These are phyloP conservation scores for Metschnikowia proteae DNA, from an alignment of 805 yeast genomes.

Conservation along the genomic window DNA sequence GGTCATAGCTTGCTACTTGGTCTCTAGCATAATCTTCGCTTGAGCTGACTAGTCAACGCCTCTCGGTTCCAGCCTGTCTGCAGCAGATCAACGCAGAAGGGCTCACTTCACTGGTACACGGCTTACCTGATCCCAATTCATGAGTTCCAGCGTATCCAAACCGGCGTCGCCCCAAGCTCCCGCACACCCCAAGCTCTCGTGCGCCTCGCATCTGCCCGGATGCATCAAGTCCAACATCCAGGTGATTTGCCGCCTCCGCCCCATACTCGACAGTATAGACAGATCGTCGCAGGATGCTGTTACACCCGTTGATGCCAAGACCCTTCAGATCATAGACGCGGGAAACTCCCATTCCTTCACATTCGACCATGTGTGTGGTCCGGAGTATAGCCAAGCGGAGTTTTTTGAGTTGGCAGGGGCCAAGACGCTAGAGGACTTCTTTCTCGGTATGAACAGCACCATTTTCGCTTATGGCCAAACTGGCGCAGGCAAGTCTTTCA, in stretches of 20 bases:
- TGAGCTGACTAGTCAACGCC: neutral
- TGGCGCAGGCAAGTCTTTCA: slow-evolving; percentile 71
- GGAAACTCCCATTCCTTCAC: slow-evolving; percentile 41
- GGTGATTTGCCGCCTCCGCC: slow-evolving; percentile 73
- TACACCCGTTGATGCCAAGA: slow-evolving; percentile 20
- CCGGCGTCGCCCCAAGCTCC: slow-evolving; percentile 8
- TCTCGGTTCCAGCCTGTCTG: neutral
- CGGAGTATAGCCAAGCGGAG: slow-evolving; percentile 48
- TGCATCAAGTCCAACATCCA: slow-evolving; percentile 40
- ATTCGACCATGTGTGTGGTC: slow-evolving; percentile 63
- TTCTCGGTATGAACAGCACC: slow-evolving; percentile 74
- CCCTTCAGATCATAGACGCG: slow-evolving; percentile 27
- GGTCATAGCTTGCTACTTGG: neutral
- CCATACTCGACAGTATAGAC: slow-evolving; percentile 40
- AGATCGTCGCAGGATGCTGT: slow-evolving; percentile 16
- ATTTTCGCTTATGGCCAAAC: slow-evolving; percentile 78
- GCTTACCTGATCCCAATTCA: neutral
- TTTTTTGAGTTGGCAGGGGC: slow-evolving; percentile 56
- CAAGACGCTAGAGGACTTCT: slow-evolving; percentile 64
- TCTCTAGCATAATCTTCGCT: neutral
- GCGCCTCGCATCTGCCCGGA: neutral
- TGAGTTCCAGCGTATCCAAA: slow-evolving; percentile 1
- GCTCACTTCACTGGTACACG: neutral
- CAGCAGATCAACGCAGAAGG: neutral
- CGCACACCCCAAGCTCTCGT: neutral